Evolutionary conservation across 2,329 filamentous ascomycete species (phyloP), one percentile per base, ranked within the genome.

Genomic region (Graphilbum sp.): DNA sequence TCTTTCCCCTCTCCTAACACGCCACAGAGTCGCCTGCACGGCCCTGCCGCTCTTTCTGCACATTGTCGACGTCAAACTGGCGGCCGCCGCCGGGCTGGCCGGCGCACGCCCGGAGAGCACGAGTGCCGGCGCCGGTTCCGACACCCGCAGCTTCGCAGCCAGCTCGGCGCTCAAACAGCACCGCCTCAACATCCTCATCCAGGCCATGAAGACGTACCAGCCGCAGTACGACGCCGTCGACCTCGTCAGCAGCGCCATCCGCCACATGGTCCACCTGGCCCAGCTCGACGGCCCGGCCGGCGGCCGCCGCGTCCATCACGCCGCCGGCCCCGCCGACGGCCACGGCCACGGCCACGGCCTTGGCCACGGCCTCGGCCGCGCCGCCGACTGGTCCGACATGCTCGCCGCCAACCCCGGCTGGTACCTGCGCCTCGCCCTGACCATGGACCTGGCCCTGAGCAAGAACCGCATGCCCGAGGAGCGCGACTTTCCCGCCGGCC

Each of bases 121-220:
- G n/a, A n/a, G n/a, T n/a, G n/a, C n/a, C n/a, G n/a, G 16, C 9
- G 7, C 13, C 5, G 32, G 18, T 6, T 8, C 10, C 9, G 8
- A 8, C 6, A 4, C 16, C 8, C 10, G 4, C 18, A 11, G 5
- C 18, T 20, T 27, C 18, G 5, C 32, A 3, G 34, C 54, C 12
- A 53, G 57, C 16, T 50, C 55, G 0, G 55, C 54, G 3, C 48
- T 59, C 4, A 64, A 63, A 42, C 60, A 62, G 42, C 58, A 62
- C 37, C 56, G 59, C 9, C 44, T 46, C 37, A 43, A 45, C 38
- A 43, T 46, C 6, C 36, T 46, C 5, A 45, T 46, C 19, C 43
- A 46, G 35, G 45, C 45, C 27, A 46, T 46, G 43, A 46, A 45
- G 34, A 43, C 45, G 16, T 46, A 46, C 41, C 45, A 46, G 35